Percentiles rank a stretch among this genome's conserved stretches.
phyloP scores from a whole-genome alignment of 2,329 filamentous ascomycete genomes.

The Fusarium neocosmosporiellum region DNA sequence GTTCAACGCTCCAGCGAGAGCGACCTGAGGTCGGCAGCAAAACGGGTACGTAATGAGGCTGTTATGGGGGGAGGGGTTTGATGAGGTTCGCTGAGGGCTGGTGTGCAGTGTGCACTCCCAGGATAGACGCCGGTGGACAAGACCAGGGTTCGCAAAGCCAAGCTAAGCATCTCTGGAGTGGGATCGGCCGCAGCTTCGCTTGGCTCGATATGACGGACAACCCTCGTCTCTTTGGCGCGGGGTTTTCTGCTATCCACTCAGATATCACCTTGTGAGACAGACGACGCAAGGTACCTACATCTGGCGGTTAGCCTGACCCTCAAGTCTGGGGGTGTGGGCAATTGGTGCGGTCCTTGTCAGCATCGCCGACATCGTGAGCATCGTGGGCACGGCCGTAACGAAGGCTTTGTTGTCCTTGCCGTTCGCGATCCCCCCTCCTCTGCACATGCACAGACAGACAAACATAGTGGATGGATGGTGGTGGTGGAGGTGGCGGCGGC shows the following conservation, averaged over 20 bases:
- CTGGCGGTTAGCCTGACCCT: slow-evolving; percentile 20
- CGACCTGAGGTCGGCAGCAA: slow-evolving; percentile 12
- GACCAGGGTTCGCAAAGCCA: slow-evolving; percentile 23
- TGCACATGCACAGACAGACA: slow-evolving; percentile 16
- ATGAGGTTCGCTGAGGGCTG: slow-evolving; percentile 7
- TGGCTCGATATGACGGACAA: slow-evolving; percentile 21
- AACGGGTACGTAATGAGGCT: slow-evolving; percentile 37
- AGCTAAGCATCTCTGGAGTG: slow-evolving; percentile 32
- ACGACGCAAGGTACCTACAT: slow-evolving; percentile 32
- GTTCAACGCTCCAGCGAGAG: not conserved
- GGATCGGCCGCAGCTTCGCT: slow-evolving; percentile 32
- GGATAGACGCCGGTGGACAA: slow-evolving; percentile 28
- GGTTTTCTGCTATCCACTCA: slow-evolving; percentile 35
- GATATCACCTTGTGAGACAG: slow-evolving; percentile 35
- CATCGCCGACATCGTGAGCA: slow-evolving; percentile 2
- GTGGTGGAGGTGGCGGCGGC: not conserved
- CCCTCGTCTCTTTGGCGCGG: slow-evolving; percentile 23
- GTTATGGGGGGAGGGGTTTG: slow-evolving; percentile 21
- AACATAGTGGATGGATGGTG: not conserved
- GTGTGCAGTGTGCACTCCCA: slow-evolving; percentile 1
- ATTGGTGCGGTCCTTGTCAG: slow-evolving; percentile 8
- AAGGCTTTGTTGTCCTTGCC: not conserved
- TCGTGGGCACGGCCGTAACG: not conserved
- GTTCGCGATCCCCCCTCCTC: slow-evolving; percentile 6
- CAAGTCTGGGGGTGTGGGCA: slow-evolving; percentile 22